Conservation (phyloP, 2,329 filamentous ascomycete genomes). For the Penicillium sp. region DNA sequence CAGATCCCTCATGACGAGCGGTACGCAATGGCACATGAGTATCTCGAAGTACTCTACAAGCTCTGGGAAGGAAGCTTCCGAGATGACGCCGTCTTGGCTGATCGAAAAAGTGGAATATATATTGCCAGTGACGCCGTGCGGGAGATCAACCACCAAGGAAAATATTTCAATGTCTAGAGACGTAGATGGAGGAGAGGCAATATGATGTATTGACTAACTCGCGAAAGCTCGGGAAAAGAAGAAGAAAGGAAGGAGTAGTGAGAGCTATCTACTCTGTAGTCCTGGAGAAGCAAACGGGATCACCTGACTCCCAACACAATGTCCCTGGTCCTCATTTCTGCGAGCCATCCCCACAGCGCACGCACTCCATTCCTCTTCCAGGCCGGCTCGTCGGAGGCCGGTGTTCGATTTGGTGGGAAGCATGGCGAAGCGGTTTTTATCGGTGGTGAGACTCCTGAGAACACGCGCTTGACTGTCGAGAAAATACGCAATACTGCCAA, state of each 20-base stretch:
- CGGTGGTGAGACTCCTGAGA: conserved; percentile 39
- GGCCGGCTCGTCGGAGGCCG: conserved; percentile 44
- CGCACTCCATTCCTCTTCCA: conserved; percentile 47
- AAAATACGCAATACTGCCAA: conserved; percentile 37
- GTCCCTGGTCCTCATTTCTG: conserved; percentile 38
- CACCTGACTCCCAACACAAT: no score
- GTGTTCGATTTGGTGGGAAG: conserved; percentile 42
- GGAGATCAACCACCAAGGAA: conserved; percentile 32
- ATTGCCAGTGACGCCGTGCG: conserved; percentile 21
- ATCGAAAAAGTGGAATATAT: conserved; percentile 10
- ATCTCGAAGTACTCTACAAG: conserved; percentile 43
- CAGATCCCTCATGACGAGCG: conserved; percentile 48
- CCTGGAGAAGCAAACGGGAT: no score
- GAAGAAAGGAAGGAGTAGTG: no score
- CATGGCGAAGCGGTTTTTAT: conserved; percentile 46
- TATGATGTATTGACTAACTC: no score
- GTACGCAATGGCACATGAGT: conserved; percentile 48
- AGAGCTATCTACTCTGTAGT: no score
- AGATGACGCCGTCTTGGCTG: conserved; percentile 32
- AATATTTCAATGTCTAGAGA: conserved; percentile 27
- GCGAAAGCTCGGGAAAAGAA: no score
- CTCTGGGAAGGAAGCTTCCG: conserved; percentile 54
- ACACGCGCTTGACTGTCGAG: conserved; percentile 37
- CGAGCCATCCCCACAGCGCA: conserved; percentile 44
- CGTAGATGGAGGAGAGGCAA: no score